Conservation (phyloP, 192 early-diverging fungal genomes). For the Rhizoclosmatium sp. region DNA sequence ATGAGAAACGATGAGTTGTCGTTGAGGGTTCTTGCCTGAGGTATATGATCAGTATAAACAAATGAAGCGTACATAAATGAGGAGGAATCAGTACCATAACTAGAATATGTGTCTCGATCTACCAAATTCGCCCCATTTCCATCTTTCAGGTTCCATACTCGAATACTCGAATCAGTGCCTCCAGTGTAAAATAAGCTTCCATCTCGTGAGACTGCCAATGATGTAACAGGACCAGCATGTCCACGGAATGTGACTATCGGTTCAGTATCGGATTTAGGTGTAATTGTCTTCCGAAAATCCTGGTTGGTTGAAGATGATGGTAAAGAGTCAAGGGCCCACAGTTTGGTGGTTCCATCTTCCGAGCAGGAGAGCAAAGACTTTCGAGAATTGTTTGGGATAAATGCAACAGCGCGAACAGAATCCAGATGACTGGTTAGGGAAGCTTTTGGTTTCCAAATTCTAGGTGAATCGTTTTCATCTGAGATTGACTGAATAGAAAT, state of each 20-base stretch:
- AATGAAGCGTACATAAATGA: too few species aligned
- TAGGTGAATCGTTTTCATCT: slow-evolving; percentile 29
- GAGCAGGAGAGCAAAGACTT: slow-evolving; percentile 70
- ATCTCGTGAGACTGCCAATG: slow-evolving; percentile 67
- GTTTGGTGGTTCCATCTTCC: slow-evolving; percentile 81
- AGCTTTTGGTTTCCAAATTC: slow-evolving; percentile 69
- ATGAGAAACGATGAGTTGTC: slow-evolving; percentile 76
- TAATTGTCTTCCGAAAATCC: slow-evolving; percentile 19
- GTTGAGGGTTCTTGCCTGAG: slow-evolving; percentile 19
- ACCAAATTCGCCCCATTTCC: slow-evolving; percentile 48
- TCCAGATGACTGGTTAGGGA: slow-evolving; percentile 76
- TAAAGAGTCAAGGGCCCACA: slow-evolving; percentile 69
- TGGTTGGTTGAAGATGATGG: background rate
- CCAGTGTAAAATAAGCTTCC: slow-evolving; percentile 72
- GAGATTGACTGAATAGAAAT: background rate
- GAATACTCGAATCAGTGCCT: slow-evolving; percentile 76
- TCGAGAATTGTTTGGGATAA: slow-evolving; percentile 51
- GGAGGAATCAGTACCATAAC: background rate
- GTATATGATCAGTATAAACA: background rate
- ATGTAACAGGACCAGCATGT: slow-evolving; percentile 72
- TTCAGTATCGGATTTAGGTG: slow-evolving; percentile 59
- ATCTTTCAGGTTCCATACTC: slow-evolving; percentile 63
- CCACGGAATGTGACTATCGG: slow-evolving; percentile 79
- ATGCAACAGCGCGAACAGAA: slow-evolving; percentile 67
- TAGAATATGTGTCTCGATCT: slow-evolving; percentile 1